These are phyloP conservation scores for Trichoderma orchidacearum DNA, from an alignment of 495 filamentous ascomycete genomes.

Conservation along the genomic window DNA sequence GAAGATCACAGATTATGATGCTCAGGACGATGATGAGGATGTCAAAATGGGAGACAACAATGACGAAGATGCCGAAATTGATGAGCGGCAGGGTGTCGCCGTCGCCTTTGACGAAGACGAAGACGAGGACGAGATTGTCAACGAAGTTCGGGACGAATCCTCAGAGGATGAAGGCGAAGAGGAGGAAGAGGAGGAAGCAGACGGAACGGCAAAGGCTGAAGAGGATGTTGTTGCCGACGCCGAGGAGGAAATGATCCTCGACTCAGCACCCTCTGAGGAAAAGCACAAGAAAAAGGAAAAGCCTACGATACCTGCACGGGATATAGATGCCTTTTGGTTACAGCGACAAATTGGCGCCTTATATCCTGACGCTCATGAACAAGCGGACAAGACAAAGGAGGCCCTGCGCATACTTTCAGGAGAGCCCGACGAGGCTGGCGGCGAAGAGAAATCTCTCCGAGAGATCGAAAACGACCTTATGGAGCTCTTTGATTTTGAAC, in stretches of 20 bases:
- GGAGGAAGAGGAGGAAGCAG: conserved; percentile 40
- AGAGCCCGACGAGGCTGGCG: conserved; percentile 52
- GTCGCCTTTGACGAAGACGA: conserved; percentile 93
- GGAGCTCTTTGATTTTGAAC: conserved; percentile 95
- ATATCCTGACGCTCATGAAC: conserved; percentile 79
- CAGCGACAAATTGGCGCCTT: conserved; percentile 81
- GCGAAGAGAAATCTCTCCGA: conserved; percentile 65
- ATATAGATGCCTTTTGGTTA: conserved; percentile 96
- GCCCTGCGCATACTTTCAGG: conserved; percentile 71
- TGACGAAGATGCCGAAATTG: conserved; percentile 59
- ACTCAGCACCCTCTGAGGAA: conserved; percentile 37
- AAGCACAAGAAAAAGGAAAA: conserved; percentile 34
- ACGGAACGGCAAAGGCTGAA: conserved; percentile 32
- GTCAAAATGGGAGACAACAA: conserved; percentile 52
- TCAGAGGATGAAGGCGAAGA: conserved; percentile 50
- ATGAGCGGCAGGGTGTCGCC: conserved; percentile 90
- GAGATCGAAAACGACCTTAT: conserved; percentile 98
- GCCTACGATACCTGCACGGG: conserved; percentile 56
- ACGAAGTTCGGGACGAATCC: conserved; percentile 62
- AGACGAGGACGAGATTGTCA: conserved; percentile 57
- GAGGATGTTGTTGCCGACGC: conserved; percentile 60
- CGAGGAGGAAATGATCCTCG: conserved; percentile 69
- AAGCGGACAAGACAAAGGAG: conserved; percentile 74
- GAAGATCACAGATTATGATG: conserved; percentile 98
- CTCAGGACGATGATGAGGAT: conserved; percentile 89